A percentile compares a stretch with the other conserved stretches of the same genome.
Conservation (phyloP, 805 yeast species). For the Spathaspora arborariae region DNA sequence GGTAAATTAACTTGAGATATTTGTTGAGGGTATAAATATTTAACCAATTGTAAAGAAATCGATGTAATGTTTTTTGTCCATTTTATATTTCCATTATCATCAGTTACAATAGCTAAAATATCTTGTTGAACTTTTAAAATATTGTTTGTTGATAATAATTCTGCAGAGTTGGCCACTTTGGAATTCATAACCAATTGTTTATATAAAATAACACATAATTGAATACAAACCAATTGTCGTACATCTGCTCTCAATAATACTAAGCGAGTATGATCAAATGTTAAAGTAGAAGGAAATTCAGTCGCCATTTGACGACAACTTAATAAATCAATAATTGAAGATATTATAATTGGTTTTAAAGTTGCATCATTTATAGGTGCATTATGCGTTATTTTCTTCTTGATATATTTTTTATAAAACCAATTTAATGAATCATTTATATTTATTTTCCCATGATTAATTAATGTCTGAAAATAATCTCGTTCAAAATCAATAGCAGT, state of each 20-base stretch:
- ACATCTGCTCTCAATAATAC: constrained; percentile 79
- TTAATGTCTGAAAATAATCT: constrained; percentile 64
- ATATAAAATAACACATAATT: constrained; percentile 67
- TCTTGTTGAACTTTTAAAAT: constrained; percentile 58
- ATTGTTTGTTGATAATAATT: constrained; percentile 30
- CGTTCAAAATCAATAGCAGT: constrained; percentile 87
- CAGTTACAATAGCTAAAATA: constrained; percentile 74
- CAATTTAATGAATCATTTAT: constrained; percentile 61
- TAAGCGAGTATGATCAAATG: constrained; percentile 80
- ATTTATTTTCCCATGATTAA: constrained; percentile 54
- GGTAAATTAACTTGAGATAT: constrained; percentile 15
- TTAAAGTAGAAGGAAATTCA: constrained; percentile 78
- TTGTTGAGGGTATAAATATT: constrained; percentile 25
- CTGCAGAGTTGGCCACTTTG: constrained; percentile 2
- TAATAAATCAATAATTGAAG: constrained; percentile 58
- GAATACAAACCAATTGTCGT: constrained; percentile 76
- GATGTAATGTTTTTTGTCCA: constrained; percentile 83
- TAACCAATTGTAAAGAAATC: constrained; percentile 64
- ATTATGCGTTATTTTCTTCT: constrained; percentile 9
- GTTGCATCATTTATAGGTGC: constrained; percentile 5
- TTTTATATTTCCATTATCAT: constrained; percentile 81
- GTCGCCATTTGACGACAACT: constrained; percentile 78
- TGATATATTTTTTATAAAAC: constrained; percentile 45
- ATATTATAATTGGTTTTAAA: constrained; percentile 40
- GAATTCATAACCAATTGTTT: constrained; percentile 53